A percentile compares a stretch with the other conserved stretches of the same genome.
These are phyloP conservation scores for Arxiozyma slooffiae DNA, from an alignment of 1,139 yeast genomes.

Conservation along the genomic window DNA sequence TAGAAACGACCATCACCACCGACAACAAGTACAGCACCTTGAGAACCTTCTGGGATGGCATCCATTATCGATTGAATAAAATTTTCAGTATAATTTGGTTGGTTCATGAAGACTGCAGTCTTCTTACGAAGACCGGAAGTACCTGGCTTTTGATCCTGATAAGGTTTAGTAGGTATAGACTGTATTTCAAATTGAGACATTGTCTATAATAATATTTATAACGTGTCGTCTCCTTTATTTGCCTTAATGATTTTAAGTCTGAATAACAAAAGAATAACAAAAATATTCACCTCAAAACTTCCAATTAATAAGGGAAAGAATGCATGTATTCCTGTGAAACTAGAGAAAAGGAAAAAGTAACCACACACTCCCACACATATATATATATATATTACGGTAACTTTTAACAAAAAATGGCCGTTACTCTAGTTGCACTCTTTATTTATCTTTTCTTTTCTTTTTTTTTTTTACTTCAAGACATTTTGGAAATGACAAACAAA, in stretches of 20 bases:
- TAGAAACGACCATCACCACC: slow-evolving; percentile 98
- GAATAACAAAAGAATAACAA: background rate
- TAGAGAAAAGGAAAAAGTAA: too few relatives aligned
- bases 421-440: background rate
- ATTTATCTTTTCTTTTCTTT: background rate
- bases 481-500: background rate
- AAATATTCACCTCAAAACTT: background rate
- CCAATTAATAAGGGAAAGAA: too few relatives aligned
- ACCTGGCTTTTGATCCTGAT: slow-evolving; percentile 91
- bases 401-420: background rate
- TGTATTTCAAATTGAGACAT: slow-evolving; percentile 10
- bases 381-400: too few relatives aligned
- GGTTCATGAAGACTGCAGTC: slow-evolving; percentile 67
- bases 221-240: background rate
- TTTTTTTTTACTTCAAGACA: background rate
- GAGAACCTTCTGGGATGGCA: slow-evolving; percentile 83
- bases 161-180: slow-evolving; percentile 50
- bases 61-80: slow-evolving; percentile 79
- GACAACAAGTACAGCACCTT: slow-evolving; percentile 68
- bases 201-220: background rate
- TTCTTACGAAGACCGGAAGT: slow-evolving; percentile 94
- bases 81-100: slow-evolving; percentile 80
- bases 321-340: background rate
- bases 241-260: background rate
- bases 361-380: too few relatives aligned